A percentile compares a stretch with the other conserved stretches of the same genome.
Conservation (phyloP, 495 filamentous ascomycete genomes). For the Hypoxylon cercidicola region DNA sequence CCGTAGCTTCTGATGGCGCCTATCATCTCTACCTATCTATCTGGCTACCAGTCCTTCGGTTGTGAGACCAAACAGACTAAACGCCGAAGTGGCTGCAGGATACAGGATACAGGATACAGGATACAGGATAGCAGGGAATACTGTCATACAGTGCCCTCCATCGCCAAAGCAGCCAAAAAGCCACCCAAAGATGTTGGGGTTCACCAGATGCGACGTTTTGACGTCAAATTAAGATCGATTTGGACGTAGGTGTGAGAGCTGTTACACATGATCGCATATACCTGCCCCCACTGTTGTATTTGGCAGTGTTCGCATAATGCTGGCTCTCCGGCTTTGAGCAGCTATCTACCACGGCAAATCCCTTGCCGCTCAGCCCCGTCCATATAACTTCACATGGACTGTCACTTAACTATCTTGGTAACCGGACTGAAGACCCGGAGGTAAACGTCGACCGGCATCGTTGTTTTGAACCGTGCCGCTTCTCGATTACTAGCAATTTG, state of each 20-base stretch:
- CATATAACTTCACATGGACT: neutral
- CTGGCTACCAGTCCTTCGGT: neutral
- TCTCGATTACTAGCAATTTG: too few species aligned
- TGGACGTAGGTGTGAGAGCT: slow-evolving; percentile 18
- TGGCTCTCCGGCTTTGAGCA: slow-evolving; percentile 4
- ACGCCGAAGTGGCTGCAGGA: slow-evolving; percentile 18
- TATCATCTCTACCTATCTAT: neutral
- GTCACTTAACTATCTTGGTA: neutral
- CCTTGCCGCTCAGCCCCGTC: slow-evolving; percentile 38
- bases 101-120: neutral
- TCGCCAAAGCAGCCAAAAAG: neutral
- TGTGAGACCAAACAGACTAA: neutral
- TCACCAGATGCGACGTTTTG: slow-evolving; percentile 7
- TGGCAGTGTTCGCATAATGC: slow-evolving; percentile 7
- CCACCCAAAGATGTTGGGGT: neutral
- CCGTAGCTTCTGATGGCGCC: too few species aligned
- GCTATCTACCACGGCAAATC: slow-evolving; percentile 16
- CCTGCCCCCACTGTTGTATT: slow-evolving; percentile 25
- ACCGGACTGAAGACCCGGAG: neutral
- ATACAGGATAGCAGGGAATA: too few species aligned
- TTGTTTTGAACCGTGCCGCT: too few species aligned
- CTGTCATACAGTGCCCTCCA: neutral
- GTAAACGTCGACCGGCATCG: too few species aligned
- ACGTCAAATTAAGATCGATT: slow-evolving; percentile 19
- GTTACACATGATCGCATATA: slow-evolving; percentile 37